Conservation (phyloP, 2,329 filamentous ascomycete species). For the Monosporascus sp. region DNA sequence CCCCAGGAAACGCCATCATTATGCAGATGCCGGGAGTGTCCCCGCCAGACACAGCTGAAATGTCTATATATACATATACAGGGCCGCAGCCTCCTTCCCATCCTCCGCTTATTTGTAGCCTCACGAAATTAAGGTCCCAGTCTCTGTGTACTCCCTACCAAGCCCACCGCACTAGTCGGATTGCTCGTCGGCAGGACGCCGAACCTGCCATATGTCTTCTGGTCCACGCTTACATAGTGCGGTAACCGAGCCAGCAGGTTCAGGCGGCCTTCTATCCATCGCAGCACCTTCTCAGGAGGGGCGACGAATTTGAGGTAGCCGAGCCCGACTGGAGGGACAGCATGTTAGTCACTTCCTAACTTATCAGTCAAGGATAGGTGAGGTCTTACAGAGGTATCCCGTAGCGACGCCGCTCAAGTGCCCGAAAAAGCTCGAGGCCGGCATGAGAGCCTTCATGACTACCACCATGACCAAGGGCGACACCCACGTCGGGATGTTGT, state of each 20-base stretch:
- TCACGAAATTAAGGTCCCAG: constrained; percentile 54
- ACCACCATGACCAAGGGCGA: constrained; percentile 75
- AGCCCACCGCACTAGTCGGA: constrained; percentile 45
- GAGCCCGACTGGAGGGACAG: constrained; percentile 57
- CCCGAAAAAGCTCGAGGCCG: constrained; percentile 77
- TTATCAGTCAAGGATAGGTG: not conserved
- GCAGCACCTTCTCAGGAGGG: constrained; percentile 79
- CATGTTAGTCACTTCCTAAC: constrained; percentile 13
- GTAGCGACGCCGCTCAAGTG: constrained; percentile 79
- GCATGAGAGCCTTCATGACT: constrained; percentile 70
- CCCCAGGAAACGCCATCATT: constrained; percentile 6
- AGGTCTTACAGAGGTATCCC: constrained; percentile 73
- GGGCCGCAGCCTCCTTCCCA: not conserved
- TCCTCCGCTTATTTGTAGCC: constrained; percentile 20
- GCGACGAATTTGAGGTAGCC: constrained; percentile 87
- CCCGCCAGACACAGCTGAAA: not conserved
- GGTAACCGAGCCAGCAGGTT: constrained; percentile 80
- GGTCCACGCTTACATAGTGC: constrained; percentile 90
- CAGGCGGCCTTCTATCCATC: constrained; percentile 84
- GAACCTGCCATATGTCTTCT: constrained; percentile 91
- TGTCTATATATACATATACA: not conserved
- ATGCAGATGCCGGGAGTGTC: constrained; percentile 1
- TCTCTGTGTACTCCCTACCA: constrained; percentile 61
- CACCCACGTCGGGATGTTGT: constrained; percentile 84
- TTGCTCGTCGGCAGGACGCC: constrained; percentile 69